Percentiles rank a stretch among this genome's conserved stretches.
phyloP scores from a whole-genome alignment of 768 basidiomycete genomes.

The Gloeopeniophorella convolvens region DNA sequence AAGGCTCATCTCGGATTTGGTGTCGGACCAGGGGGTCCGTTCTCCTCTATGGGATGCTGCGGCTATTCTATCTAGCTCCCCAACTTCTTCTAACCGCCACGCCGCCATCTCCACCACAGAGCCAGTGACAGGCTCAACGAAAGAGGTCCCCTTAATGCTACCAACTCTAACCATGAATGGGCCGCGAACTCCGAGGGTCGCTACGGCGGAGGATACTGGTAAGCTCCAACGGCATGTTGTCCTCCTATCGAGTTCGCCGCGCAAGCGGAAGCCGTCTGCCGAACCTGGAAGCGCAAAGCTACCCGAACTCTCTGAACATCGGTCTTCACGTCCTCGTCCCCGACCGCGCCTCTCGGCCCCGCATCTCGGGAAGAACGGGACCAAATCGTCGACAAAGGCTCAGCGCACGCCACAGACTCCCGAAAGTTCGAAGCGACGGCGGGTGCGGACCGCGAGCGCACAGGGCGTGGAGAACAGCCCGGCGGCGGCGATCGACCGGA shows the following conservation, averaged over 20 bases:
- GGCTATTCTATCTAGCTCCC: too few species aligned
- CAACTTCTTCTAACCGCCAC: too few species aligned
- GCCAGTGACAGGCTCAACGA: too few species aligned
- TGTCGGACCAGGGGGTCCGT: too few species aligned
- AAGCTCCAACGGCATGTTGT: too few species aligned
- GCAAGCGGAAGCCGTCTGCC: slow-evolving; percentile 4
- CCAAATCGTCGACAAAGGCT: not conserved
- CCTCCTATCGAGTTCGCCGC: not conserved
- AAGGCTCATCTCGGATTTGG: too few species aligned
- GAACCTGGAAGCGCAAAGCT: not conserved
- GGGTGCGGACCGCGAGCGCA: slow-evolving; percentile 13
- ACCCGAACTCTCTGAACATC: not conserved
- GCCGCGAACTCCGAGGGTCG: too few species aligned
- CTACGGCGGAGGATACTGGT: too few species aligned
- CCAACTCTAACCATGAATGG: too few species aligned
- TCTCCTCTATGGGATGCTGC: too few species aligned
- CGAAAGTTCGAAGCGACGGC: slow-evolving; percentile 12
- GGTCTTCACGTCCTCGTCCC: not conserved
- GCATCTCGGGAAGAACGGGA: slow-evolving; percentile 6
- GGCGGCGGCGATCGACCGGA: not conserved
- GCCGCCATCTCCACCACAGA: too few species aligned
- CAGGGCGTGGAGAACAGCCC: slow-evolving; percentile 1
- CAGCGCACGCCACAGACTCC: not conserved
- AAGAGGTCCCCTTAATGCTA: too few species aligned
- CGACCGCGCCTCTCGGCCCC: slow-evolving; percentile 10